Base-by-base conservation (phyloP, 257 asterid species). In the Solanum dulcamara region DNA sequence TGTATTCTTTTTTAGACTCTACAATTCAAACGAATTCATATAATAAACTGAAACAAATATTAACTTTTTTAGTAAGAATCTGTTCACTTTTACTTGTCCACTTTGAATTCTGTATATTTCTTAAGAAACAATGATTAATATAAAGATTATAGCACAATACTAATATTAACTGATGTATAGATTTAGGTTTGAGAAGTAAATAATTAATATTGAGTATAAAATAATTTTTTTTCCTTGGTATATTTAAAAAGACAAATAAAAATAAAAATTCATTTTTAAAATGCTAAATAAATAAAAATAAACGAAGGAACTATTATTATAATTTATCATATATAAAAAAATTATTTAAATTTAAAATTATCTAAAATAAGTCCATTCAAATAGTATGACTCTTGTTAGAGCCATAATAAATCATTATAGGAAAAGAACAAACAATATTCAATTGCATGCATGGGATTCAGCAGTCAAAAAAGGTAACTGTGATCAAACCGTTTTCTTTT, bases 391-490 rank as follows among this genome's bases (percentile, higher is more conserved):
- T n/a, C n/a, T 50, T 15, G 17, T 7, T 15, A 50, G n/a, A 50
- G 28, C 14, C 26, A 46, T 15, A 44, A 15, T 44, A 77, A 74
- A 77, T 26, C 40, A 77, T 46, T 46, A 46, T 77, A 33, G 26
- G 82, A 17, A 79, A 28, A 32, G 62, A 44, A 79, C 20, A 79
- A 28, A 30, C 0, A 50, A 48, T 51, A 79, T 30, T 50, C 44
- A 79, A 79, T 79, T 79, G 66, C 83, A 79, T 79, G 83, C 83
- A 79, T 79, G 83, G 66, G 83, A 79, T 79, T 79, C 66, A 46
- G 64, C 64, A 79, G 44, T 79, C 83, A 79, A 79, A 79, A 79
- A 79, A 79, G 83, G 30, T 50, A 48, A 48, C 64, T 30, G 83
- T 79, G 66, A 79, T 48, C 66, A 79, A 79, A 79, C 83, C 83